phyloP scores from a whole-genome alignment of 441 rosid genomes.

The Melastoma candidum region DNA sequence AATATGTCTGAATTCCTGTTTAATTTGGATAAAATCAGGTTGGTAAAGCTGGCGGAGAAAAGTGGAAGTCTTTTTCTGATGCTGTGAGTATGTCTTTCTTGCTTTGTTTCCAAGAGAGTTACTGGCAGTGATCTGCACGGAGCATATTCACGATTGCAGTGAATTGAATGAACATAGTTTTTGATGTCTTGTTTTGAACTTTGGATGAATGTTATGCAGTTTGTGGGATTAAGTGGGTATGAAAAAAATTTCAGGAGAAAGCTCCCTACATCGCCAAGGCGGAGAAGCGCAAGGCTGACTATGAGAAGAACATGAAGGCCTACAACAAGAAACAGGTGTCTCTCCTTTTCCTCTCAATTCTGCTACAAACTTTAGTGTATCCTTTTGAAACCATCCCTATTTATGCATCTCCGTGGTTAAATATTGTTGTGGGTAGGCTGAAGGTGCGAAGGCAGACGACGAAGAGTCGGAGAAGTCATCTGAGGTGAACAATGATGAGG shows the following conservation, averaged over 20 bases:
- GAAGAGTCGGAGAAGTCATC: constrained; percentile 59
- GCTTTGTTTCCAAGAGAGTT: not conserved
- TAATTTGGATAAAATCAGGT: constrained; percentile 35
- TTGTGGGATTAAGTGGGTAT: not conserved
- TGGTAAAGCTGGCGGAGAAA: constrained; percentile 97
- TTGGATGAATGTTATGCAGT: no score
- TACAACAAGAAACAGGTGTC: constrained; percentile 79
- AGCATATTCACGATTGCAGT: no score
- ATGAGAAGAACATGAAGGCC: constrained; percentile 87
- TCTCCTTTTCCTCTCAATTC: not conserved
- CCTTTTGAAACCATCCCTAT: not conserved
- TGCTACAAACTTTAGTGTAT: not conserved
- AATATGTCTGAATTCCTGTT: not conserved
- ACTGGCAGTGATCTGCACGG: no score
- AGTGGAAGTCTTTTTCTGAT: constrained; percentile 82
- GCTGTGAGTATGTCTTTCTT: constrained; percentile 30
- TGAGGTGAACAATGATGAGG: constrained; percentile 22
- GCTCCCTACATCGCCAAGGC: constrained; percentile 77
- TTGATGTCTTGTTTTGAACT: no score
- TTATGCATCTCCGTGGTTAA: not conserved
- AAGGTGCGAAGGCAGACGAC: constrained; percentile 55
- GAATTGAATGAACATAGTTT: no score
- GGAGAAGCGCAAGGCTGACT: constrained; percentile 84
- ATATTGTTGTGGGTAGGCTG: constrained; percentile 37
- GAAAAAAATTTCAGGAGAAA: constrained; percentile 47